Conservation (phyloP, 2,329 filamentous ascomycete genomes). For the Stemphylium vesicarium region DNA sequence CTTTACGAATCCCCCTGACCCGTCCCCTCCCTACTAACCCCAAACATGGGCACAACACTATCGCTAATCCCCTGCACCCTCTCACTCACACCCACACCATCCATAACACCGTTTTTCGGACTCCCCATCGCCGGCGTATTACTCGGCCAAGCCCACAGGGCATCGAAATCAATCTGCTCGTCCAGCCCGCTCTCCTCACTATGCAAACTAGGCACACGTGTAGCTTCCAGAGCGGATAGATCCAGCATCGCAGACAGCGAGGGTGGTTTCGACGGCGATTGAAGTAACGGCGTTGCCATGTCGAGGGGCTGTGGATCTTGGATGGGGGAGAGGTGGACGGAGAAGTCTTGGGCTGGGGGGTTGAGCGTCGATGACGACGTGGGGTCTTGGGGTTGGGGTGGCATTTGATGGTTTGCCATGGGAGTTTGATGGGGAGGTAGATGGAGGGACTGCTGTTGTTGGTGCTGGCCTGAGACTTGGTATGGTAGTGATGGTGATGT, state of each 20-base stretch:
- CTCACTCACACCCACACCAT: slow-evolving; percentile 23
- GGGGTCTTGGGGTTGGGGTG: slow-evolving; percentile 2
- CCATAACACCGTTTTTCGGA: slow-evolving; percentile 23
- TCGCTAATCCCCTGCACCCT: slow-evolving; percentile 29
- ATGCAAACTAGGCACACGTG: slow-evolving; percentile 40
- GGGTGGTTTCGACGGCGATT: slow-evolving; percentile 23
- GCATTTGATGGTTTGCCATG: not conserved
- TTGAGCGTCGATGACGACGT: slow-evolving; percentile 8
- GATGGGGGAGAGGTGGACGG: slow-evolving; percentile 40
- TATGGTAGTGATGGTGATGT: slow-evolving; percentile 8
- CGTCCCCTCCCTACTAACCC: slow-evolving; percentile 20
- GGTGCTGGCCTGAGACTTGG: slow-evolving; percentile 8
- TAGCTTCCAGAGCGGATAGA: slow-evolving; percentile 44
- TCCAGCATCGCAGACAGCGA: slow-evolving; percentile 48
- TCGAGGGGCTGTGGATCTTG: slow-evolving; percentile 27
- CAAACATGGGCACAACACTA: slow-evolving; percentile 37
- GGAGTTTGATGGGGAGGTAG: not conserved
- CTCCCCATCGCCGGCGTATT: slow-evolving; percentile 43
- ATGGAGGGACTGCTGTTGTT: not conserved
- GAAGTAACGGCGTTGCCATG: slow-evolving; percentile 13
- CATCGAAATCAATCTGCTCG: slow-evolving; percentile 52
- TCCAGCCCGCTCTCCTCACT: slow-evolving; percentile 45
- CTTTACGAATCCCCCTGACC: not conserved
- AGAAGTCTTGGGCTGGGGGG: slow-evolving; percentile 26
- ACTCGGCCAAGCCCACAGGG: slow-evolving; percentile 51